These are phyloP conservation scores for Rhynchospora breviuscula DNA, from an alignment of 176 grass and related monocot genomes.

Conservation along the genomic window DNA sequence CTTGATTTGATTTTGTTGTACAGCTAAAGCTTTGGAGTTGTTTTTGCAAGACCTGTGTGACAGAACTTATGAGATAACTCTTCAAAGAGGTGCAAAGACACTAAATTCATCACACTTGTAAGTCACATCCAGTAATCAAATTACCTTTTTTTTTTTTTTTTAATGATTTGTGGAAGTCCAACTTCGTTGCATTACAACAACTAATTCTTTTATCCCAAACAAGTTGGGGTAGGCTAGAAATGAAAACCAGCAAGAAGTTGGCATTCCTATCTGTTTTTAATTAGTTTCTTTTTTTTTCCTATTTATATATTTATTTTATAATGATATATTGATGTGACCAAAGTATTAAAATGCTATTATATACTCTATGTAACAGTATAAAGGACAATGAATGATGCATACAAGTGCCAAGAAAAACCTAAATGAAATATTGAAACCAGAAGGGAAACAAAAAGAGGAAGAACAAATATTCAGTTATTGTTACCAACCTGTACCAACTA, in stretches of 20 bases:
- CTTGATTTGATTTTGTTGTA: conserved; percentile 23
- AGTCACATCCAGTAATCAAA: conserved; percentile 31
- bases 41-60: conserved; percentile 99
- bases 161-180: too few species aligned
- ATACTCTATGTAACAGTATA: neutral
- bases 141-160: neutral
- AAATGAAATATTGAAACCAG: neutral
- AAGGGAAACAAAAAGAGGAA: neutral
- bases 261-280: too few species aligned
- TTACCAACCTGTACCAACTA: neutral
- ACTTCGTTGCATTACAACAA: too few species aligned
- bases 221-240: too few species aligned
- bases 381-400: neutral
- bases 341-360: neutral
- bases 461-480: neutral
- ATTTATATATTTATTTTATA: neutral
- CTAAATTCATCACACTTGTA: conserved; percentile 95
- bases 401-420: neutral
- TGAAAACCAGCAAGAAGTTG: too few species aligned
- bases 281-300: neutral
- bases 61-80: conserved; percentile 83
- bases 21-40: conserved; percentile 95
- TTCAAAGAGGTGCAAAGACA: conserved; percentile 97
- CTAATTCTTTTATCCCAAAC: too few species aligned
- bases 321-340: neutral